Evolutionary conservation across 345 rosid genomes (phyloP), one percentile per base, ranked within the genome.

Genomic region (Salix viminalis): DNA sequence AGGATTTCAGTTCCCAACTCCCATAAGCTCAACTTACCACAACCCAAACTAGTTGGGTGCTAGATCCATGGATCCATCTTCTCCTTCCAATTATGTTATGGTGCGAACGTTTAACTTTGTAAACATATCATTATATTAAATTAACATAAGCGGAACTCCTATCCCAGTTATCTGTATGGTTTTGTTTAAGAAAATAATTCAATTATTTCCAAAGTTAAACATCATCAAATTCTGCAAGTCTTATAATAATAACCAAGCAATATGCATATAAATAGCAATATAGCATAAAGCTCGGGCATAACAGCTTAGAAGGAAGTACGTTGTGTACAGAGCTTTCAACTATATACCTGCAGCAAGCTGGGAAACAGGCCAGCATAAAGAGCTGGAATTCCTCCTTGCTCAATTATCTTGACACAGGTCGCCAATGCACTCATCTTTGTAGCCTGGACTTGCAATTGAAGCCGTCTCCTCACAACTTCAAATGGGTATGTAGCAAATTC

Each of bases 401-500:
- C 87, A 78, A 89, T 75, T 36, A 91, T 87, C 86, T 79, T 88
- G 75, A 86, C 66, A 84, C 84, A 85, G 67, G 93, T 90, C 61
- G 84, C 87, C 75, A 91, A 48, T 4, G 93, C 77, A 64, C 89
- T 89, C 84, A 91, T 79, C 82, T 82, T 91, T 16, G 85, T 82
- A 14, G 88, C 87, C 48, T 80, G 91, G 50, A 85, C 87, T 76
- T 89, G 93, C 85, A 89, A 82, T 76, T 91, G 96, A 80, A 91
- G 87, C 82, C 75, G 90, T 72, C 96, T 88, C 78, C 96, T 87
- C 76, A 89, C 90, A 73, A 88, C 91, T 82, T 91, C 96, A 88
- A 91, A 91, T 2, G 96, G 92, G 62, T 89, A 91, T 26, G 93
- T 88, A 11, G 91, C 89, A 76, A 90, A 92, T 82, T 91, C 93